These are phyloP conservation scores for Magnaporthiopsis rhizophila DNA, from an alignment of 2,329 filamentous ascomycete genomes.

Conservation along the genomic window DNA sequence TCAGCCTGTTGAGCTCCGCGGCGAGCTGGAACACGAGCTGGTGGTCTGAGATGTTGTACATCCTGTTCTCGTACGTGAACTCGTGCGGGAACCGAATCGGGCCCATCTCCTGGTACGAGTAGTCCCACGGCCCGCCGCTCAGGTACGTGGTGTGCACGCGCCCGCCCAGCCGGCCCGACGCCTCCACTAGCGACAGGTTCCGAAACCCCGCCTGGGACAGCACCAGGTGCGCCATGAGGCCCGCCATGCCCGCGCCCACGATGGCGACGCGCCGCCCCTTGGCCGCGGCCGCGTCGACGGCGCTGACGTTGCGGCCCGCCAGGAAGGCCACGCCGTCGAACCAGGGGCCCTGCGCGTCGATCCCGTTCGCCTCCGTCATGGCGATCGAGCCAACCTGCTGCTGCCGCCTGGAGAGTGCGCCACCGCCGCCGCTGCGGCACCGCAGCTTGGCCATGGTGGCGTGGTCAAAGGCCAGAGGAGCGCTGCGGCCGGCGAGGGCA, in stretches of 20 bases:
- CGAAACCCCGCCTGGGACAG: conserved; percentile 34
- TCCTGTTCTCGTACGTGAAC: conserved; percentile 32
- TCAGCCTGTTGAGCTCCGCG: conserved; percentile 31
- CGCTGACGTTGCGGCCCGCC: conserved; percentile 17
- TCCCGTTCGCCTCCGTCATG: conserved; percentile 11
- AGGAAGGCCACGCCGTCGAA: conserved; percentile 30
- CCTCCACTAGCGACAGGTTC: conserved; percentile 36
- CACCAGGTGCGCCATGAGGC: conserved; percentile 25
- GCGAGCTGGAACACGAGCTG: conserved; percentile 34
- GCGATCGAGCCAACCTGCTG: background rate
- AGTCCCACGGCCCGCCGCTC: conserved; percentile 23
- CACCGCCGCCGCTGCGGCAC: background rate
- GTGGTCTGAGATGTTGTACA: conserved; percentile 32
- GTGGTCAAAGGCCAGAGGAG: conserved; percentile 14
- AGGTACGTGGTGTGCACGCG: conserved; percentile 34
- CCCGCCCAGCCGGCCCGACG: conserved; percentile 30
- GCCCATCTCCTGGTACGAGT: conserved; percentile 29
- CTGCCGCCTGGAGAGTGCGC: conserved; percentile 1
- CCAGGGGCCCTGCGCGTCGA: conserved; percentile 29
- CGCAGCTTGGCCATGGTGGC: background rate
- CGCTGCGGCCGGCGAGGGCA: conserved; percentile 12
- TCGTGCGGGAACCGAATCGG: conserved; percentile 35
- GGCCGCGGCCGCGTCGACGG: conserved; percentile 18
- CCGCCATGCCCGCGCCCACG: conserved; percentile 30
- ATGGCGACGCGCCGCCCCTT: conserved; percentile 24